A percentile compares a stretch with the other conserved stretches of the same genome.
Evolutionary conservation across 1,284 basidiomycete species (phyloP).

Genomic region (Farysia itapuensis): DNA sequence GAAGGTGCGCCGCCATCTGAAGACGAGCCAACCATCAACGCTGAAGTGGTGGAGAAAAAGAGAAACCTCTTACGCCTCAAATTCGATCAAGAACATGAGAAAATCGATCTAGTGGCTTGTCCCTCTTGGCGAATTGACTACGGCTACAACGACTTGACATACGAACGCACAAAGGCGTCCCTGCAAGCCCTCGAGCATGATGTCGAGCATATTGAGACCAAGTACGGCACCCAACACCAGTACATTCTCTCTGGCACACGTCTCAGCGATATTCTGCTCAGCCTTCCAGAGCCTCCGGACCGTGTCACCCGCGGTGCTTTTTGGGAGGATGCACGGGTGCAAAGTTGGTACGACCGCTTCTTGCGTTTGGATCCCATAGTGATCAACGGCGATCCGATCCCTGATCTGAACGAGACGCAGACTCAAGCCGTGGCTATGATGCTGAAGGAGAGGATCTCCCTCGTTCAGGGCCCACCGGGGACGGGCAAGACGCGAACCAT

Average conservation of each 20-base stretch:
- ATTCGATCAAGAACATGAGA: constrained; percentile 39
- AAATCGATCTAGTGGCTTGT: constrained; percentile 42
- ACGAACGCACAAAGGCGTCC: constrained; percentile 72
- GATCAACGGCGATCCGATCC: constrained; percentile 77
- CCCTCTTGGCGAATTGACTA: constrained; percentile 68
- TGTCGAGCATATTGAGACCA: constrained; percentile 61
- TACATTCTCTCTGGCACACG: constrained; percentile 43
- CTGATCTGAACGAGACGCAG: constrained; percentile 78
- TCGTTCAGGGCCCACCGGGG: constrained; percentile 92
- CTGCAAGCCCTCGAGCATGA: constrained; percentile 69
- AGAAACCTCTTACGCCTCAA: constrained; percentile 42
- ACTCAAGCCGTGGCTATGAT: constrained; percentile 80
- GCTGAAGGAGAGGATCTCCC: constrained; percentile 74
- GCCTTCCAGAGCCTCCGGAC: constrained; percentile 69
- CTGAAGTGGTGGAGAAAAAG: constrained; percentile 44
- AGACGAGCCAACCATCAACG: constrained; percentile 15
- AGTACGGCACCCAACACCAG: constrained; percentile 31
- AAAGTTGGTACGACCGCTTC: constrained; percentile 61
- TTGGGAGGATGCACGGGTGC: constrained; percentile 62
- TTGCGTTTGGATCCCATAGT: constrained; percentile 65
- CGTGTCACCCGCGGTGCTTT: constrained; percentile 65
- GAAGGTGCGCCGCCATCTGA: not conserved
- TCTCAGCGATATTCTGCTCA: constrained; percentile 58
- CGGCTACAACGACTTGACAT: constrained; percentile 69
- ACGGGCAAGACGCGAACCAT: constrained; percentile 94